These are phyloP conservation scores for Trametes meyenii DNA, from an alignment of 768 basidiomycete species.

Conservation along the genomic window DNA sequence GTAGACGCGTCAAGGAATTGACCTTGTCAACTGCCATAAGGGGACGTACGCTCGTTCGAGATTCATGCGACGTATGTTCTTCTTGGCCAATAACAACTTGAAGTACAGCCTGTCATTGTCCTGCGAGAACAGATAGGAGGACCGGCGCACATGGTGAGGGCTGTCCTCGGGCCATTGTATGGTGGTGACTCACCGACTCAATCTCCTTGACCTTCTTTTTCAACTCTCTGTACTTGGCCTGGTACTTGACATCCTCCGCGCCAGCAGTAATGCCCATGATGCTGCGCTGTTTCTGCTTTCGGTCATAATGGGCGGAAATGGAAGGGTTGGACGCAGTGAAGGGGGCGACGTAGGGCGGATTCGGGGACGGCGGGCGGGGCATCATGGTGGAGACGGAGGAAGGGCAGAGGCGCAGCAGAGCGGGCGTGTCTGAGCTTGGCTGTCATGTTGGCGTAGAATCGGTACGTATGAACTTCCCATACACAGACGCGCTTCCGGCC, in stretches of 20 bases:
- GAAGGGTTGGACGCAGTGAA: conserved; percentile 2
- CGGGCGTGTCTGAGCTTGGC: conserved; percentile 24
- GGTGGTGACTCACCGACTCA: conserved; percentile 60
- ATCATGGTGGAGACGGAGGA: conserved; percentile 60
- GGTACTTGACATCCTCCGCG: conserved; percentile 85
- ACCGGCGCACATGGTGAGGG: conserved; percentile 6
- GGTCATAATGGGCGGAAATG: conserved; percentile 12
- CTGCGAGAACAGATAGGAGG: conserved; percentile 40
- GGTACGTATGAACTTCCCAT: conserved; percentile 37
- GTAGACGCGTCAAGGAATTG: conserved; percentile 18
- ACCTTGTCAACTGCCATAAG: not conserved
- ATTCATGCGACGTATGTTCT: conserved; percentile 84
- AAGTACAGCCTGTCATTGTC: conserved; percentile 88
- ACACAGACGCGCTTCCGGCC: conserved; percentile 43
- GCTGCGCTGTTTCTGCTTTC: conserved; percentile 24
- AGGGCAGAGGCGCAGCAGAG: conserved; percentile 35
- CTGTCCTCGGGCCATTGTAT: not conserved
- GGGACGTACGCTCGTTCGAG: conserved; percentile 82
- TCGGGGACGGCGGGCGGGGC: conserved; percentile 51
- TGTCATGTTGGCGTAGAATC: conserved; percentile 41
- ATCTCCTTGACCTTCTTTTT: conserved; percentile 89
- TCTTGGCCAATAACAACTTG: conserved; percentile 78
- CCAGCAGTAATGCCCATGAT: conserved; percentile 66
- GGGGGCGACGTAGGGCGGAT: conserved; percentile 29
- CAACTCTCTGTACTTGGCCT: conserved; percentile 85